A percentile compares a stretch with the other conserved stretches of the same genome.
These are phyloP conservation scores for Podospora tetraspora DNA, from an alignment of 495 filamentous ascomycete species.

Conservation along the genomic window DNA sequence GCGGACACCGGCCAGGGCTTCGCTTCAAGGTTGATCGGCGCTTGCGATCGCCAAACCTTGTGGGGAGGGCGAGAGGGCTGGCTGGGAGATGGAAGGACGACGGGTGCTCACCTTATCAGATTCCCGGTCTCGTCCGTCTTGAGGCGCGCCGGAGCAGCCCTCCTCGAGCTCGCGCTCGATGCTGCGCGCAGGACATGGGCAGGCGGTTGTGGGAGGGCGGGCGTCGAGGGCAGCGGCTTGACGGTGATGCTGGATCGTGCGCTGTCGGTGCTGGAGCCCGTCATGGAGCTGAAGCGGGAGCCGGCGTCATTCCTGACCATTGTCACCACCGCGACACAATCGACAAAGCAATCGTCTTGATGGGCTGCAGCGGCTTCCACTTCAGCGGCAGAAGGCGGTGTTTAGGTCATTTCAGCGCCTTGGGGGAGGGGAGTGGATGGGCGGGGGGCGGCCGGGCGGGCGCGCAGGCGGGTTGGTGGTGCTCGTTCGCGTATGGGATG, in stretches of 20 bases:
- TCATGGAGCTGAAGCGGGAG: slow-evolving; percentile 56
- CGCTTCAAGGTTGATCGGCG: neutral
- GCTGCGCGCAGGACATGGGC: slow-evolving; percentile 34
- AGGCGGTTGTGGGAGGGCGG: slow-evolving; percentile 47
- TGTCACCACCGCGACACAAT: slow-evolving; percentile 32
- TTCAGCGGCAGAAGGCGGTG: slow-evolving; percentile 8
- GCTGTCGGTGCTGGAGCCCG: slow-evolving; percentile 57
- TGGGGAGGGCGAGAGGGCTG: neutral
- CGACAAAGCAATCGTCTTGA: slow-evolving; percentile 22
- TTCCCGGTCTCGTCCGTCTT: slow-evolving; percentile 50
- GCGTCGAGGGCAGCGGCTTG: slow-evolving; percentile 42
- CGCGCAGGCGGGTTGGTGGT: neutral
- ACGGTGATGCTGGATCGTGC: slow-evolving; percentile 55
- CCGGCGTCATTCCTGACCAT: slow-evolving; percentile 56
- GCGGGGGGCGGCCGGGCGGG: neutral
- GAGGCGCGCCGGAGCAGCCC: slow-evolving; percentile 51
- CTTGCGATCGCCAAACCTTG: neutral
- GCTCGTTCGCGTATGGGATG: neutral
- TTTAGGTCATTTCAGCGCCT: slow-evolving; percentile 27
- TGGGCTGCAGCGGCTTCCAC: slow-evolving; percentile 27
- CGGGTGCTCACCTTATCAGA: slow-evolving; percentile 34
- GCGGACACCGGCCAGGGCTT: slow-evolving; percentile 18
- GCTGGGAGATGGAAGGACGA: slow-evolving; percentile 4
- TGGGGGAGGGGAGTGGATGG: neutral
- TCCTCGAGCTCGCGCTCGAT: slow-evolving; percentile 31